A percentile compares a stretch with the other conserved stretches of the same genome.
phyloP scores from a whole-genome alignment of 192 early-diverging fungal genomes.

The Cladochytrium replicatum region DNA sequence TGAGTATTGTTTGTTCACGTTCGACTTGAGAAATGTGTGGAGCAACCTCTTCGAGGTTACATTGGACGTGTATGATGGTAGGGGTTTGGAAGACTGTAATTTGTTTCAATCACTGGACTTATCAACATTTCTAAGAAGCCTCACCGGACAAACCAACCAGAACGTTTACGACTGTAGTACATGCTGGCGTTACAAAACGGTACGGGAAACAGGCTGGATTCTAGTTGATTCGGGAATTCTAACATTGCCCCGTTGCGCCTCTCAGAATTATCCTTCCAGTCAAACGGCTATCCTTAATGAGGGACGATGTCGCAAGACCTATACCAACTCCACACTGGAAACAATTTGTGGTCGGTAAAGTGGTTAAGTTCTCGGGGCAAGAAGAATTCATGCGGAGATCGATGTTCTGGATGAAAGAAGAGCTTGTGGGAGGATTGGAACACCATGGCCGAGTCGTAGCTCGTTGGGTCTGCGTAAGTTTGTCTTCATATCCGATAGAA shows the following conservation, averaged over 20 bases:
- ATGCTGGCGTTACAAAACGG: conserved; percentile 37
- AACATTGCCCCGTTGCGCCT: neutral
- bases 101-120: no score
- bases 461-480: conserved; percentile 29
- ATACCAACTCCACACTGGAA: conserved; percentile 67
- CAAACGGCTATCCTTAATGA: conserved; percentile 43
- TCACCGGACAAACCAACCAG: neutral
- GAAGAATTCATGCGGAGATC: conserved; percentile 45
- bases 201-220: neutral
- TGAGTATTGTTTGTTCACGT: conserved; percentile 63
- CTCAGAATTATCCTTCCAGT: conserved; percentile 58
- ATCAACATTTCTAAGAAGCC: no score
- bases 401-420: conserved; percentile 69
- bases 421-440: conserved; percentile 37
- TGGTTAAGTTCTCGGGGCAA: conserved; percentile 30
- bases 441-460: conserved; percentile 28
- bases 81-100: no score
- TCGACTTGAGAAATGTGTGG: conserved; percentile 71
- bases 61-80: conserved; percentile 59
- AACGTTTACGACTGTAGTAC: conserved; percentile 23
- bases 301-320: conserved; percentile 28
- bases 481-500: conserved; percentile 1
- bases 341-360: conserved; percentile 67
- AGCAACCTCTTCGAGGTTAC: conserved; percentile 59
- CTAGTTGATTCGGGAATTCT: neutral